Percentiles rank a stretch among this genome's conserved stretches.
Evolutionary conservation across 164 flowering plant genomes (phyloP).

Genomic region (Magnolia sinica): DNA sequence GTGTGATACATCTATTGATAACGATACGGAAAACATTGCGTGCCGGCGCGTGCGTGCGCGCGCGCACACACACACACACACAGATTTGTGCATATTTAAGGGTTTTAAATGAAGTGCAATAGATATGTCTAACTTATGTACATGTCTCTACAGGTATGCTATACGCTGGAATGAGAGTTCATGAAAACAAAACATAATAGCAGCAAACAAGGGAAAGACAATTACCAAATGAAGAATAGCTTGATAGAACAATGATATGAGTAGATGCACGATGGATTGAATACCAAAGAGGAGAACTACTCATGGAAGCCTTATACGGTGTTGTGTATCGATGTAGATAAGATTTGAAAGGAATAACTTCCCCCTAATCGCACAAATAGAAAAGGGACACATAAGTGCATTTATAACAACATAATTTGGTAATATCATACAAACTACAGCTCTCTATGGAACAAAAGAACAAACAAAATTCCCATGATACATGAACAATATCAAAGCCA

Average conservation of each 20-base stretch:
- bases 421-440: neutral
- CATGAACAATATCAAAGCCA: neutral
- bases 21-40: too few relatives aligned
- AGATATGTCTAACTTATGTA: neutral
- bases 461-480: neutral
- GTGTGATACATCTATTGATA: too few relatives aligned
- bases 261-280: conserved; percentile 91
- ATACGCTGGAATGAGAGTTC: neutral
- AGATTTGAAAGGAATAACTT: conserved; percentile 65
- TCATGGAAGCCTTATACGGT: conserved; percentile 60
- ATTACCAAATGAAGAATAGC: conserved; percentile 94
- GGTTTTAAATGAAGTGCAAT: neutral
- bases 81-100: too few relatives aligned
- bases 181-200: neutral
- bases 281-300: conserved; percentile 92
- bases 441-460: neutral
- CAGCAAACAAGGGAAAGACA: conserved; percentile 4
- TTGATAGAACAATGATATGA: conserved; percentile 88
- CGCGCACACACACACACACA: too few relatives aligned
- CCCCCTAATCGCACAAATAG: conserved; percentile 48
- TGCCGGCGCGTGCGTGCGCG: too few relatives aligned
- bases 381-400: neutral
- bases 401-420: neutral
- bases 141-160: neutral
- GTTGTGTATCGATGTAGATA: conserved; percentile 71